Base-by-base conservation (phyloP, 257 asterid genomes). In the Solanum phureja region DNA sequence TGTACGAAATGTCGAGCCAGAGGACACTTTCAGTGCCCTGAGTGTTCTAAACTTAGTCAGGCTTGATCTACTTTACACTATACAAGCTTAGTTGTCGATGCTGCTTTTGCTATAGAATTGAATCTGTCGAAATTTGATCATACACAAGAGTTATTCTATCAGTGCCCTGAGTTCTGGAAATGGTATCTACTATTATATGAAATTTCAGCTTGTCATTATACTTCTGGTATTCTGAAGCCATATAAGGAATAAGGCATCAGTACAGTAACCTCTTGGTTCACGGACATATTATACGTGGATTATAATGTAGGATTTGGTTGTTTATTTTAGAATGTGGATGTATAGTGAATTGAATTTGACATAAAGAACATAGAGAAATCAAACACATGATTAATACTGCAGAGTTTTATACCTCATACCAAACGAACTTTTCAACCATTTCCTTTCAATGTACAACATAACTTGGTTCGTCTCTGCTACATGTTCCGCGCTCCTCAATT, bases 1-100 rank as follows among this genome's bases (percentile, higher is more conserved):
- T 95, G 98, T 88, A 46, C 16, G 19, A 88, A 90, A 73, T 96
- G 98, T 88, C 69, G 90, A 85, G 95, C 93, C 4, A 93, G 87
- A 83, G 98, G 98, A 24, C 93, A 90, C 86, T 96, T 96, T 88
- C 33, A 91, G 13, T 96, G 98, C 88, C 95, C 98, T 0, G 91
- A 88, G 75, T 96, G 98, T 90, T 89, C 94, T 12, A 87, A 90
- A 19, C 84, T 74, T 64, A 71, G 86, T 69, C 73, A 87, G 60
- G 11, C 74, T 31, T 86, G 76, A 90, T 62, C 35, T 19, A 42
- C 49, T 85, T 23, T 37, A 37, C 52, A 10, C 10, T 44, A 14
- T 24, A 33, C 34, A 44, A 27, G 13, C 38, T 44, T 44, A 23
- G 13, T n/a, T 24, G 83, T 76, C 11, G 14, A 13, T 42, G 64